Conservation (phyloP, 345 rosid species). For the Aquilaria sinensis region DNA sequence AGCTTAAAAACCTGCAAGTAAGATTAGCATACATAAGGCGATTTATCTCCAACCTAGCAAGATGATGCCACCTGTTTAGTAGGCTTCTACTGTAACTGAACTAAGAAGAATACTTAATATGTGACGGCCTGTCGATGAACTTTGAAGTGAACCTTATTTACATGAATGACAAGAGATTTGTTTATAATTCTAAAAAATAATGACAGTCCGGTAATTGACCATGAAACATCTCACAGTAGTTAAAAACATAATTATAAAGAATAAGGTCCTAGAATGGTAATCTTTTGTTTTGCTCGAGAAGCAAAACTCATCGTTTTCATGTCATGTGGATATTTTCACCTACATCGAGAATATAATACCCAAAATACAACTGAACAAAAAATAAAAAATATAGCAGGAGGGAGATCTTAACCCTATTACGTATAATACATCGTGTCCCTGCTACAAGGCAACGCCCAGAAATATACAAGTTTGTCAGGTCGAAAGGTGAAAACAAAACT, state of each 20-base stretch:
- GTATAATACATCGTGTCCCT: not conserved
- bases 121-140: too few relatives aligned
- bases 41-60: too few relatives aligned
- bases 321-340: conserved; percentile 8
- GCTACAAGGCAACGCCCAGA: not conserved
- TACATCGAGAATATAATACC: conserved; percentile 2
- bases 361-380: not conserved
- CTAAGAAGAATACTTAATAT: too few relatives aligned
- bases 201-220: not conserved
- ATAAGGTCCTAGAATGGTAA: not conserved
- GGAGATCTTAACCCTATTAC: not conserved
- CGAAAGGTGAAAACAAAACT: conserved; percentile 6
- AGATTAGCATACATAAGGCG: too few relatives aligned
- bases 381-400: not conserved
- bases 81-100: too few relatives aligned
- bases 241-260: not conserved
- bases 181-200: not conserved
- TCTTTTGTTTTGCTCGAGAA: too few relatives aligned
- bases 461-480: conserved; percentile 17
- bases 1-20: too few relatives aligned
- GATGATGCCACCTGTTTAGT: too few relatives aligned
- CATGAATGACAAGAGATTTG: too few relatives aligned
- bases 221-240: not conserved
- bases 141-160: too few relatives aligned
- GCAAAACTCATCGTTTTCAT: too few relatives aligned